phyloP scores from a whole-genome alignment of 768 basidiomycete genomes.

The Psilocybe azurescens region DNA sequence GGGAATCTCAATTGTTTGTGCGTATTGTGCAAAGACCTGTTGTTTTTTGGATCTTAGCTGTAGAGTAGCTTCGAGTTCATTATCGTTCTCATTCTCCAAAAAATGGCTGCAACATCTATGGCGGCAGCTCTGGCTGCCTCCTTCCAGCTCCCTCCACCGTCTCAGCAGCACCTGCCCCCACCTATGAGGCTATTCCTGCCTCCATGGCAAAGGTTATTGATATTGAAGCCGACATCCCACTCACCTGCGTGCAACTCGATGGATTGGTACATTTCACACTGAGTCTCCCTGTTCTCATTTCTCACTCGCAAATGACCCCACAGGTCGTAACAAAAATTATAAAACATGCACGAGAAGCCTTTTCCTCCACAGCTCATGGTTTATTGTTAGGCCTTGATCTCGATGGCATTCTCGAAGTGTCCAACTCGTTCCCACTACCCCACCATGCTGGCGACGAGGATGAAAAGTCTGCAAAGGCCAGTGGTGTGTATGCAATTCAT shows the following conservation, averaged over 20 bases:
- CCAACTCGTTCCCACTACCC: slow-evolving; percentile 88
- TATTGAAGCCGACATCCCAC: slow-evolving; percentile 87
- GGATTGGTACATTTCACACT: slow-evolving; percentile 63
- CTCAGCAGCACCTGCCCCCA: slow-evolving; percentile 65
- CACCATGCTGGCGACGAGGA: slow-evolving; percentile 77
- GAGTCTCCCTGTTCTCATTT: not conserved
- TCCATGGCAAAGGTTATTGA: slow-evolving; percentile 94
- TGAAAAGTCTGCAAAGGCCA: slow-evolving; percentile 78
- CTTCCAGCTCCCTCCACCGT: slow-evolving; percentile 69
- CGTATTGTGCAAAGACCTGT: slow-evolving; percentile 34
- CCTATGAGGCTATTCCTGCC: slow-evolving; percentile 87
- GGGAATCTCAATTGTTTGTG: slow-evolving; percentile 28
- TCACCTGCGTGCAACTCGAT: slow-evolving; percentile 83
- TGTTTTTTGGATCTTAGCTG: slow-evolving; percentile 14
- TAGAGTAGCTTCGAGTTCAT: not conserved
- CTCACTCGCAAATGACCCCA: slow-evolving; percentile 12
- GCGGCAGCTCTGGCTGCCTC: slow-evolving; percentile 91
- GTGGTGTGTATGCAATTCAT: slow-evolving; percentile 53
- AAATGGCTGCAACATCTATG: slow-evolving; percentile 84
- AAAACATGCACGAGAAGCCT: slow-evolving; percentile 86
- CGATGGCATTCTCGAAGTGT: slow-evolving; percentile 89
- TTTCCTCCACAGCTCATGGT: slow-evolving; percentile 78
- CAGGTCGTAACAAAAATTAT: slow-evolving; percentile 94
- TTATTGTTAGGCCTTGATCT: slow-evolving; percentile 91
- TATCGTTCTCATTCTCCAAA: slow-evolving; percentile 20